These are phyloP conservation scores for Colletotrichum theobromicola DNA, from an alignment of 2,329 filamentous ascomycete species.

Conservation along the genomic window DNA sequence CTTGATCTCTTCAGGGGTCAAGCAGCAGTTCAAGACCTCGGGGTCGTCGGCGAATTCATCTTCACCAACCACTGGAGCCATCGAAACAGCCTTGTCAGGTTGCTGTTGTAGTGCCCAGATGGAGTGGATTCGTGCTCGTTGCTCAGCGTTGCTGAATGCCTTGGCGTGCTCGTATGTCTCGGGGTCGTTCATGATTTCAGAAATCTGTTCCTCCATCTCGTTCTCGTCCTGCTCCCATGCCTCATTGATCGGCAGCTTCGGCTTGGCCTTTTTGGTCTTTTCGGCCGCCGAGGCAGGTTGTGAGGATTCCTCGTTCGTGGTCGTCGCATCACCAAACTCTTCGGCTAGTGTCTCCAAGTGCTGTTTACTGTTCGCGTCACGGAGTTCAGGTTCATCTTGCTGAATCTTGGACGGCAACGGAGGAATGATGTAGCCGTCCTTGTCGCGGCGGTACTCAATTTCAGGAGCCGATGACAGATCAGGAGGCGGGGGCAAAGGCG, in stretches of 20 bases:
- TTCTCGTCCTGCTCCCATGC: slow-evolving; percentile 69
- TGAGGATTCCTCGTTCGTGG: not conserved
- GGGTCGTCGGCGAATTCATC: slow-evolving; percentile 89
- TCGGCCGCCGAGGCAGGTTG: not conserved
- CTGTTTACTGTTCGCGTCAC: slow-evolving; percentile 11
- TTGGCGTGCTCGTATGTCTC: slow-evolving; percentile 61
- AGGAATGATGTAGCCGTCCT: slow-evolving; percentile 24
- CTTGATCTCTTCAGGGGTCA: slow-evolving; percentile 74
- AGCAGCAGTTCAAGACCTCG: slow-evolving; percentile 81
- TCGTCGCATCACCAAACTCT: slow-evolving; percentile 17
- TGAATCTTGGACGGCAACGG: slow-evolving; percentile 17
- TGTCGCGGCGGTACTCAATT: slow-evolving; percentile 20
- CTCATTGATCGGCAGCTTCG: slow-evolving; percentile 61
- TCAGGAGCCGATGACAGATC: slow-evolving; percentile 28
- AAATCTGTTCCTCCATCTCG: slow-evolving; percentile 73
- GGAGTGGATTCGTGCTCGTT: slow-evolving; percentile 59
- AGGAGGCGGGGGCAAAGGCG: slow-evolving; percentile 22
- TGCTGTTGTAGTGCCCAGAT: slow-evolving; percentile 55
- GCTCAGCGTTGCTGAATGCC: slow-evolving; percentile 62
- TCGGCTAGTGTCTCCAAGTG: slow-evolving; percentile 16
- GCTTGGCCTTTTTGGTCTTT: slow-evolving; percentile 29
- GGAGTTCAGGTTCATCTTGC: slow-evolving; percentile 12
- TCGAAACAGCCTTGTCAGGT: slow-evolving; percentile 54
- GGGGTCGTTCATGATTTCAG: slow-evolving; percentile 70
- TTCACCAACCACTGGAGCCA: slow-evolving; percentile 72